A percentile compares a stretch with the other conserved stretches of the same genome.
Conservation (phyloP, 768 basidiomycete species). For the Naganishia kalamii region DNA sequence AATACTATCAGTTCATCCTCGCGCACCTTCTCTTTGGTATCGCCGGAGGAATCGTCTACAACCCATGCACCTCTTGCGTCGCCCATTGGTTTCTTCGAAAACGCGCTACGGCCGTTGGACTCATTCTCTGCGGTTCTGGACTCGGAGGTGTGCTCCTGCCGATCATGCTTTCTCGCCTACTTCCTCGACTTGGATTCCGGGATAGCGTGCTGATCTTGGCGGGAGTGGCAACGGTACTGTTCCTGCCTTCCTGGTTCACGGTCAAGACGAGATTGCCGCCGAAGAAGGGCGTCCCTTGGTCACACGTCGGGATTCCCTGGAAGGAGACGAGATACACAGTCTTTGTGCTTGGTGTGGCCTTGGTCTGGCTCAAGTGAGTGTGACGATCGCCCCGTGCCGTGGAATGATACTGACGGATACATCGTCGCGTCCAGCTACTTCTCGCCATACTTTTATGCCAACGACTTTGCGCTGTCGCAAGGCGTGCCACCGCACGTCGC, state of each 20-base stretch:
- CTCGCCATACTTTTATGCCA: constrained; percentile 40
- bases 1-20: constrained; percentile 44
- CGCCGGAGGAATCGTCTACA: constrained; percentile 34
- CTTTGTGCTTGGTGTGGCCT: constrained; percentile 33
- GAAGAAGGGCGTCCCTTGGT: constrained; percentile 31
- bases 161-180: constrained; percentile 35
- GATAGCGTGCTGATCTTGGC: constrained; percentile 38
- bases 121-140: constrained; percentile 39
- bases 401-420: background rate
- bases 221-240: constrained; percentile 38
- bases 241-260: constrained; percentile 41
- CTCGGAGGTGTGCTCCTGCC: constrained; percentile 42
- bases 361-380: constrained; percentile 39
- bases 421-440: constrained; percentile 29
- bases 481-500: constrained; percentile 23
- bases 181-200: constrained; percentile 32
- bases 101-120: constrained; percentile 37
- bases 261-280: constrained; percentile 39
- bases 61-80: constrained; percentile 37
- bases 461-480: constrained; percentile 32
- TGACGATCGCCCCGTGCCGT: background rate
- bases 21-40: constrained; percentile 38
- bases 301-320: constrained; percentile 31
- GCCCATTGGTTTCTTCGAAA: constrained; percentile 43
- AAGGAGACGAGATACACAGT: constrained; percentile 34